Evolutionary conservation across 1,139 yeast species (phyloP), one percentile per base, ranked within the genome.

Genomic region (Tardiomyces depauwii): DNA sequence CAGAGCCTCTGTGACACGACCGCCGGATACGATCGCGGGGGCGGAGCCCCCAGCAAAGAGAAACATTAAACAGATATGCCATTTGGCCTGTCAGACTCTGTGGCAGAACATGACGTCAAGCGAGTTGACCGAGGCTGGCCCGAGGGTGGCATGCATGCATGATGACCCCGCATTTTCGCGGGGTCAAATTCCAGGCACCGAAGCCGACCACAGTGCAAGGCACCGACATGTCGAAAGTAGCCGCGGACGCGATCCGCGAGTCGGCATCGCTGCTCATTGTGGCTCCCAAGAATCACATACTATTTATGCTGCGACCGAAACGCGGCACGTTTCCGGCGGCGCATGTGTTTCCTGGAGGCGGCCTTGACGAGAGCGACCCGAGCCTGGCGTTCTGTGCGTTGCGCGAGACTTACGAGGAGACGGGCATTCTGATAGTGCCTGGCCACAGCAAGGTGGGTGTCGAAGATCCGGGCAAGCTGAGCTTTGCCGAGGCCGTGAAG

Each of bases 321-420:
- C 51, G 45, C 19, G 65, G 64, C 25, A 44, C 63, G 2, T 62
- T 55, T 44, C 61, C 66, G 2, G 49, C 55, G 16, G 46, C 57
- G 12, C 63, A 61, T 45, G 66, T 61, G 6, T 62, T 62, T 44
- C 66, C 66, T 1, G 66, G 66, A 2, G 66, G 66, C 2, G 59
- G 55, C 2, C 44, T 52, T 7, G 66, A 62, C 30, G 44, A 52
- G 6, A 47, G 53, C 2, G 66, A 62, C 41, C 54, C 57, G 6
- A 49, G 52, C 19, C 47, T 59, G 40, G 53, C 55, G 19, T 55
- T 59, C 47, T 58, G 64, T 30, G 66, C 66, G 2, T 49, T 61
- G 9, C 53, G 66, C 28, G 66, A 62, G 41, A 60, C 65, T 1
- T 62, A 53, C 40, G 66, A 62, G 46, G 66, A 62, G 44, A 62